Conservation (phyloP, 257 asterid genomes). For the Plantago ovata region DNA sequence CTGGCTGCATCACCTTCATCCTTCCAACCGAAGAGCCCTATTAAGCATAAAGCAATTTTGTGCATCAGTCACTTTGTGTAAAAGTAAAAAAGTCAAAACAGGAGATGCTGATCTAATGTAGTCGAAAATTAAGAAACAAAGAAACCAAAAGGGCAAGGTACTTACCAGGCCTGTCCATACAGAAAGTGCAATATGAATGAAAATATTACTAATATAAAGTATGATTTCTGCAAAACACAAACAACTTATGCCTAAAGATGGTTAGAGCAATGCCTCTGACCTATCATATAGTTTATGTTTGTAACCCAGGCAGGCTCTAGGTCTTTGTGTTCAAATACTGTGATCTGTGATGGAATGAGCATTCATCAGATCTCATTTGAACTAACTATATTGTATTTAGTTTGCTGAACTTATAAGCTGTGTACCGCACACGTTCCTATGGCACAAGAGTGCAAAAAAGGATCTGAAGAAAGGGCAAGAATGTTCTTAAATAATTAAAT, state of each 20-base stretch:
- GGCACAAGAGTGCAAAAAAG: not conserved
- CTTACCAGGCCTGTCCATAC: not conserved
- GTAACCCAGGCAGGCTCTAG: too few species aligned
- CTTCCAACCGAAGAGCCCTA: slow-evolving; percentile 56
- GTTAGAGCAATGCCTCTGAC: not conserved
- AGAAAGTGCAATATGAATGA: not conserved
- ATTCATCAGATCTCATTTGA: not conserved
- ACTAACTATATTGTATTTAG: not conserved
- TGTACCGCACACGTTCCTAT: not conserved
- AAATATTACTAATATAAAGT: not conserved
- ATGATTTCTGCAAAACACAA: not conserved
- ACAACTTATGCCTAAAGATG: too few species aligned
- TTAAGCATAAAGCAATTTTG: slow-evolving; percentile 15
- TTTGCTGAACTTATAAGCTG: not conserved
- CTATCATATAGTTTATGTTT: too few species aligned
- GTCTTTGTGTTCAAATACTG: not conserved
- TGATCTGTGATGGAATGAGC: not conserved
- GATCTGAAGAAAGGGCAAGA: slow-evolving; percentile 13
- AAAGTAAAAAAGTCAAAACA: not conserved
- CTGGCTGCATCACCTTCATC: slow-evolving; percentile 46
- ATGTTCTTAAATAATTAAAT: not conserved
- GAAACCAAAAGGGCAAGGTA: not conserved
- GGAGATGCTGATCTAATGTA: not conserved
- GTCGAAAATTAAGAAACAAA: not conserved
- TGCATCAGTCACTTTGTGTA: not conserved